A percentile compares a stretch with the other conserved stretches of the same genome.
These are phyloP conservation scores for Citrus sinensis DNA, from an alignment of 345 rosid species.

Conservation along the genomic window DVS_A1.0 CM039165.1:28874501-28875000, in stretches of 20 bases:
- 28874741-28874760: neutral
- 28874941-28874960: neutral
- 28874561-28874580: neutral
- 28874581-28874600: too few species aligned
- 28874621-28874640: accelerated
- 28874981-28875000: neutral
- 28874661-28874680: accelerated
- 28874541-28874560: too few species aligned
- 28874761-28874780: neutral
- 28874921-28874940: neutral
- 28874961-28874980: neutral
- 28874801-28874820: neutral
- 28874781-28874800: neutral
- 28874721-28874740: neutral
- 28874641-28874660: too few species aligned
- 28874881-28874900: too few species aligned
- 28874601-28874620: accelerated
- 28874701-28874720: accelerated
- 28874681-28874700: accelerated
- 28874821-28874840: neutral
- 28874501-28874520: too few species aligned
- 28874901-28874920: slow-evolving; percentile 3
- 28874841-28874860: neutral
- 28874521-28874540: too few species aligned
- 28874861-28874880: neutral